These are phyloP conservation scores for Tylopilus felleus DNA, from an alignment of 768 basidiomycete species.

Conservation along the genomic window DNA sequence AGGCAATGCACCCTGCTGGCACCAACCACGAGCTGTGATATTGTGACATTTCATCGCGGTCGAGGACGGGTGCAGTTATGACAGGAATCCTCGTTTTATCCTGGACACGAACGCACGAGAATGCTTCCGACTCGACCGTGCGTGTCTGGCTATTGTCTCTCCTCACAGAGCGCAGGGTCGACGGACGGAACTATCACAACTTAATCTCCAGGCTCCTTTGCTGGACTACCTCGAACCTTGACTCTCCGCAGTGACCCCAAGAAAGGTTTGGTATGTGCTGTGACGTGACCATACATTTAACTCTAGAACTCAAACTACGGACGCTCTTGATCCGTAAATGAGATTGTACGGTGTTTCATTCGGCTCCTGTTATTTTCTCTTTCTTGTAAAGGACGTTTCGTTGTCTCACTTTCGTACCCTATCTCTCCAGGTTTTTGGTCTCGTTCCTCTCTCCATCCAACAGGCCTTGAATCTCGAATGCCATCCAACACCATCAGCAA, in stretches of 20 bases:
- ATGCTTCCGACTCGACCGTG: background rate
- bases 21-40: no score
- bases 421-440: background rate
- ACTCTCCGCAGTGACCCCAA: background rate
- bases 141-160: background rate
- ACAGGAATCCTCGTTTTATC: background rate
- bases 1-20: no score
- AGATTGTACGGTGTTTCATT: background rate
- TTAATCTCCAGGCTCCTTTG: background rate
- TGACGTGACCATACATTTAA: background rate
- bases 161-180: background rate
- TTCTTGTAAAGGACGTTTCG: background rate
- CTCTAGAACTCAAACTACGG: background rate
- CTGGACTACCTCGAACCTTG: background rate
- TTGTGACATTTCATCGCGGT: no score
- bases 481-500: conserved; percentile 16
- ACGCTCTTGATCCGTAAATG: background rate
- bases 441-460: background rate
- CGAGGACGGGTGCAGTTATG: background rate
- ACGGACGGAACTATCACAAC: background rate
- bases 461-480: conserved; percentile 3
- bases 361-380: background rate
- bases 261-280: background rate
- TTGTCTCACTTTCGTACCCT: background rate
- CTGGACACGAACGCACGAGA: background rate